Conservation (phyloP, 2,329 filamentous ascomycete genomes). For the Exophiala mesophila region DNA sequence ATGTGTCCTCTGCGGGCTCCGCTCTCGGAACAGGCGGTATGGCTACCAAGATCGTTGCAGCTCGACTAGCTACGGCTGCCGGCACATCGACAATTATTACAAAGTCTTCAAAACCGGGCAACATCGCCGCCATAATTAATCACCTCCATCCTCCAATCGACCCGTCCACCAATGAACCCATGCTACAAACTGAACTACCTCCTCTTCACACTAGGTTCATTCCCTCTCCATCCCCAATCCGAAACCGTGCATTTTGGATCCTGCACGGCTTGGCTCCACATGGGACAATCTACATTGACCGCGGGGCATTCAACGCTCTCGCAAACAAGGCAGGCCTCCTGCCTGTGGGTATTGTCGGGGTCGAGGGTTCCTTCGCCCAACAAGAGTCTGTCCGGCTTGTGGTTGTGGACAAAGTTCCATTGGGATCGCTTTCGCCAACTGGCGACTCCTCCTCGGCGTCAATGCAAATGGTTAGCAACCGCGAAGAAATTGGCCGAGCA, state of each 20-base stretch:
- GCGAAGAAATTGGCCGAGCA: slow-evolving; percentile 76
- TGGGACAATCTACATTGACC: slow-evolving; percentile 86
- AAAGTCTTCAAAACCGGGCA: slow-evolving; percentile 85
- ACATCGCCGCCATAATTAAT: slow-evolving; percentile 79
- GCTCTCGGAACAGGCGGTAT: slow-evolving; percentile 90
- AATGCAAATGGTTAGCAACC: slow-evolving; percentile 28
- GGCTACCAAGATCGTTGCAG: slow-evolving; percentile 95
- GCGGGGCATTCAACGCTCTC: slow-evolving; percentile 77
- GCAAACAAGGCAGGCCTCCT: slow-evolving; percentile 79
- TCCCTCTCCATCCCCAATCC: slow-evolving; percentile 75
- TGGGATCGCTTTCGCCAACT: slow-evolving; percentile 33
- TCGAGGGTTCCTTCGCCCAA: slow-evolving; percentile 82
- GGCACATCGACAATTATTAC: slow-evolving; percentile 96
- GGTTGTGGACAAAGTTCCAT: slow-evolving; percentile 60
- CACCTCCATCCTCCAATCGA: slow-evolving; percentile 61
- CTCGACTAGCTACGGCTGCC: slow-evolving; percentile 83
- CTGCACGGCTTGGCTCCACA: slow-evolving; percentile 86
- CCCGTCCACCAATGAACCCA: slow-evolving; percentile 1
- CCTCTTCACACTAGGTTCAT: slow-evolving; percentile 91
- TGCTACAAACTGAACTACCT: slow-evolving; percentile 38
- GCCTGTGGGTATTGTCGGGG: slow-evolving; percentile 83
- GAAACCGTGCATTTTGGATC: slow-evolving; percentile 95
- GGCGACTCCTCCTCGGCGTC: slow-evolving; percentile 14
- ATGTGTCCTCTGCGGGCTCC: slow-evolving; percentile 87
- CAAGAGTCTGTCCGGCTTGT: slow-evolving; percentile 87